Evolutionary conservation across 2,329 filamentous ascomycete species (phyloP).

Genomic region (Penicillium sp.): DNA sequence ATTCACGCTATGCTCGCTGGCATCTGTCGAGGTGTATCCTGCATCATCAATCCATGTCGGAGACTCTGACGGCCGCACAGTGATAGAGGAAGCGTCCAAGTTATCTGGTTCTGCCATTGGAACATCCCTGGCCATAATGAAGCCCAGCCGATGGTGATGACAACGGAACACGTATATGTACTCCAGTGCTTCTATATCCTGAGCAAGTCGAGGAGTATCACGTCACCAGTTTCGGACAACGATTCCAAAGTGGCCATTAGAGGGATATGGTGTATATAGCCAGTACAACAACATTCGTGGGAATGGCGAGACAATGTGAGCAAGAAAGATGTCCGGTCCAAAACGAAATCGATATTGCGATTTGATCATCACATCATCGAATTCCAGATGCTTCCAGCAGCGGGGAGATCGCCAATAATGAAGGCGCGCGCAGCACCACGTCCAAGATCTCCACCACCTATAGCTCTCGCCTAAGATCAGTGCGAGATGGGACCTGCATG

Average conservation of each 20-base stretch:
- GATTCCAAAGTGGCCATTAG: not conserved
- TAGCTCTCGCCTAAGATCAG: too few relatives aligned
- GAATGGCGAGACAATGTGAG: too few relatives aligned
- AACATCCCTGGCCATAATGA: not conserved
- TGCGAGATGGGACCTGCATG: too few relatives aligned
- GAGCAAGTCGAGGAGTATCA: slow-evolving; percentile 5
- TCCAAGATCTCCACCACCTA: not conserved
- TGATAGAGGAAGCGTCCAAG: not conserved
- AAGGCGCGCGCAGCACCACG: not conserved
- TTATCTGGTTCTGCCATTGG: not conserved
- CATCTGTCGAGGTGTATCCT: slow-evolving; percentile 2
- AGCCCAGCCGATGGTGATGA: too few relatives aligned
- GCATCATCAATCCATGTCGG: too few relatives aligned
- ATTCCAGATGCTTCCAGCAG: slow-evolving; percentile 27
- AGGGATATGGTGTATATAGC: too few relatives aligned
- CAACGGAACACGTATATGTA: too few relatives aligned
- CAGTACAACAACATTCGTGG: too few relatives aligned
- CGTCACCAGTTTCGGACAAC: slow-evolving; percentile 6
- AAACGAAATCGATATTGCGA: slow-evolving; percentile 1
- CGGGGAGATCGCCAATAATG: slow-evolving; percentile 11
- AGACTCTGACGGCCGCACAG: too few relatives aligned
- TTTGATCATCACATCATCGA: slow-evolving; percentile 8
- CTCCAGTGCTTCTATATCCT: too few relatives aligned
- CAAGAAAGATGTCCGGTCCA: too few relatives aligned
- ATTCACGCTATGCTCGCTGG: slow-evolving; percentile 14